Base-by-base conservation (phyloP, 2,329 filamentous ascomycete genomes). In the Didymella lethalis region DNA sequence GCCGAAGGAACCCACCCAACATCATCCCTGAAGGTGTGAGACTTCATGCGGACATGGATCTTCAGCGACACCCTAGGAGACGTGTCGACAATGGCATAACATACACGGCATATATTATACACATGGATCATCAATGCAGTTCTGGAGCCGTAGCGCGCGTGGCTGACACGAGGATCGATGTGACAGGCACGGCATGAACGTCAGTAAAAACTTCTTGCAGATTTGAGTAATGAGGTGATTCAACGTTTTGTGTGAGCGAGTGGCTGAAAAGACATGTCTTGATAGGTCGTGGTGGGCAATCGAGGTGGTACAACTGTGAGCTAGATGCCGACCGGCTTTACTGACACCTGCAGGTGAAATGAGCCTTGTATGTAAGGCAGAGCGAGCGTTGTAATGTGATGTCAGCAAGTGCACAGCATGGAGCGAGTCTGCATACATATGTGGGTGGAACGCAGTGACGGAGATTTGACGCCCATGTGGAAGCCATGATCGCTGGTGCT, bases 1-100 rank as follows among this genome's bases (percentile, higher is more conserved):
- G 23, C 54, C 48, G 20, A 41, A 34, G 7, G 41, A 40, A 12
- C 54, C 41, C 12, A 34, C 45, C 46, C 32, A 29, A 41, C 34
- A 51, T 47, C 23, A 54, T 43, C 23, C 56, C 48, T 29, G 41
- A 54, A 44, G 31, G 26, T 45, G 36, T 16, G 34, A 41, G 25
- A n/a, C 29, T 45, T 60, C 29, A 60, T 56, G 57, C 57, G 31
- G 29, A 47, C 51, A 56, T 48, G 57, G 57, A 52, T 60, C 46
- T 41, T 44, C 20, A 40, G 47, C n/a, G 56, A 34, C 26, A 29
- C n/a, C 26, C 29, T 40, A 32, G 40, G 40, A 43, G 31, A 14
- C 47, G 50, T 26, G 40, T 41, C 38, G 20, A 44, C 16, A 36
- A 20, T 47, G 40, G 50, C 50, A 54, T 50, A 16, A 47, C 26